Base-by-base conservation (phyloP, 2,329 filamentous ascomycete genomes). In the Allantophomopsis lycopodina region DNA sequence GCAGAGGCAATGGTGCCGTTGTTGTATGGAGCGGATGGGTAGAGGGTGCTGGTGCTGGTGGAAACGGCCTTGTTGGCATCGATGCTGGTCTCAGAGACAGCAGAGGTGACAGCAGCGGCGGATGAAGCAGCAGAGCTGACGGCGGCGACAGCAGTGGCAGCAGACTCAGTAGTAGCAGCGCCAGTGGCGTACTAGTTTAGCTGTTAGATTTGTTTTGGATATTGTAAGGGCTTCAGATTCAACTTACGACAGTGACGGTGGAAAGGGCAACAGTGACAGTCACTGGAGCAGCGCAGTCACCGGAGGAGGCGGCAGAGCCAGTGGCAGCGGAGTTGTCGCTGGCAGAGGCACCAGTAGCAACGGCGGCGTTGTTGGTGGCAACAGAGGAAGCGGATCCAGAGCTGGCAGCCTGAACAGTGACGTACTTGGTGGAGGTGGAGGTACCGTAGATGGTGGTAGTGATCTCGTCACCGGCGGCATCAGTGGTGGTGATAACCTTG, bases 1-100 rank as follows among this genome's bases (percentile, higher is more conserved):
- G 42, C 37, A n/a, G 41, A 21, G 6, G 12, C 40, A n/a, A 42
- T 43, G 15, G 48, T 50, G 8, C 46, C 48, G 36, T 55, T 56
- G 20, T 44, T 46, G 37, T 50, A 50, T 42, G 50, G 44, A 7
- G 43, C 46, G n/a, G 32, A 15, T 28, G 23, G 23, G 23, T 28
- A 28, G 11, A 28, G 23, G 11, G 23, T 28, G 23, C 23, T 34
- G 16, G 32, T 18, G 10, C 14, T 18, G 6, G 14, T 34, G 32
- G 32, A 15, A 13, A 34, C 10, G 16, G 12, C 14, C 3, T 18
- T 34, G 32, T 18, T 34, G 32, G 10, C 32, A 8, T 6, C 14
- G 11, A 18, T 15, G 16, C 14, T 34, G 7, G 14, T 34, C 32
- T 15, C 14, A 15, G 32, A 5, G 7, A 12, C 32, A 14, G 32